phyloP scores from a whole-genome alignment of 306 rosid genomes.

The Cicer cuneatum region DNA sequence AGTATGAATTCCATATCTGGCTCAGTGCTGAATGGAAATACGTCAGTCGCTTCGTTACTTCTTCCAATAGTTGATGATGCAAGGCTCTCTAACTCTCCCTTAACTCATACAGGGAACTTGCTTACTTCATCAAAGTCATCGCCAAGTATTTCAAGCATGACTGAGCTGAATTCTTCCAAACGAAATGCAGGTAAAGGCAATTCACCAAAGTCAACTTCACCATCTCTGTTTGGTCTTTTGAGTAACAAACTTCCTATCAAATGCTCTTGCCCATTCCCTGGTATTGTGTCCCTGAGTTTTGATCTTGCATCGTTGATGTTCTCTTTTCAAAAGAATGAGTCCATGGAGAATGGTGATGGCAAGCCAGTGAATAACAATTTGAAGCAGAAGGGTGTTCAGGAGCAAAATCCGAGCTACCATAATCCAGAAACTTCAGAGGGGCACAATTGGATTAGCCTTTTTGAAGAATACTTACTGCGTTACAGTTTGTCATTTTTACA shows the following conservation, averaged over 20 bases:
- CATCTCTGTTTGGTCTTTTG: constrained; percentile 50
- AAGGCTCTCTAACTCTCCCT: constrained; percentile 58
- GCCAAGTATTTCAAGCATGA: constrained; percentile 53
- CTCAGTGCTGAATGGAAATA: constrained; percentile 75
- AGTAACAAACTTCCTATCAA: constrained; percentile 70
- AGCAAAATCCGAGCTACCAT: constrained; percentile 55
- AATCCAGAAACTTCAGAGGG: constrained; percentile 58
- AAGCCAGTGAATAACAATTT: constrained; percentile 49
- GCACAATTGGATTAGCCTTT: constrained; percentile 60
- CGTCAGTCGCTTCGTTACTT: constrained; percentile 85
- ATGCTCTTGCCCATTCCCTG: constrained; percentile 91
- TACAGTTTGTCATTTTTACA: constrained; percentile 91
- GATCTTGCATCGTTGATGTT: constrained; percentile 77
- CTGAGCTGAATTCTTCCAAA: constrained; percentile 55
- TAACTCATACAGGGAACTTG: constrained; percentile 51
- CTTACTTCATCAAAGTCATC: constrained; percentile 57
- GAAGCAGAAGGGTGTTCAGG: constrained; percentile 64
- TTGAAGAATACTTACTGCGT: constrained; percentile 81
- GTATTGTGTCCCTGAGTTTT: constrained; percentile 77
- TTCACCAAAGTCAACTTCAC: constrained; percentile 46
- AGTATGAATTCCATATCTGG: constrained; percentile 74
- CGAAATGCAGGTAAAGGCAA: constrained; percentile 53
- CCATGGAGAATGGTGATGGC: constrained; percentile 44
- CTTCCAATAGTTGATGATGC: constrained; percentile 79
- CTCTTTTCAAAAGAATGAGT: constrained; percentile 59